Percentiles rank a stretch among this genome's conserved stretches.
These are phyloP conservation scores for Didymella arachidicola DNA, from an alignment of 2,329 filamentous ascomycete species.

Conservation along the genomic window DNA sequence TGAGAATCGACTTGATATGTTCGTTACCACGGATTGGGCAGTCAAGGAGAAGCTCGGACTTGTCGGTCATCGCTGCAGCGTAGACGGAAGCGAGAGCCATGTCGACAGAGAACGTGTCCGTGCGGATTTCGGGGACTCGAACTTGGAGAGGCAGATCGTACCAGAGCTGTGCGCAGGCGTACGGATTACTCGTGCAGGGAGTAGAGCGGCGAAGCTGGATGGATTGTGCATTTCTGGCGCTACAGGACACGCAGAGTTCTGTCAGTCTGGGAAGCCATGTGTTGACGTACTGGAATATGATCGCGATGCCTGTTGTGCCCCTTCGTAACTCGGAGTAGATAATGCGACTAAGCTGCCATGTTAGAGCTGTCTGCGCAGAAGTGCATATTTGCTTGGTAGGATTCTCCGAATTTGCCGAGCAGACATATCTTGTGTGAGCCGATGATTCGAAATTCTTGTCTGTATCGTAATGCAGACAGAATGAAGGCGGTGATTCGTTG, in stretches of 20 bases:
- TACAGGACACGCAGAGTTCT: constrained; percentile 39
- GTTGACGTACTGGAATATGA: constrained; percentile 26
- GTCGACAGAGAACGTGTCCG: constrained; percentile 42
- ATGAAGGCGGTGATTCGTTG: constrained; percentile 23
- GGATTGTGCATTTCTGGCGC: constrained; percentile 22
- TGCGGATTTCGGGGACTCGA: constrained; percentile 41
- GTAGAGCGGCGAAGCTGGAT: constrained; percentile 33
- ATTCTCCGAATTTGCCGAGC: constrained; percentile 15
- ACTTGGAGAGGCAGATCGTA: constrained; percentile 37
- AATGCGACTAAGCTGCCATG: constrained; percentile 38
- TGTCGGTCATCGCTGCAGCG: constrained; percentile 31
- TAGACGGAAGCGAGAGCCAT: constrained; percentile 40
- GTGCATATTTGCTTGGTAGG: constrained; percentile 34
- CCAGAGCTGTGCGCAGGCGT: constrained; percentile 35
- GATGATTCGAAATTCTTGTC: constrained; percentile 24
- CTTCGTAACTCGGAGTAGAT: constrained; percentile 27
- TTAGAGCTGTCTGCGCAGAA: constrained; percentile 26
- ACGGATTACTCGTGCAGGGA: constrained; percentile 26
- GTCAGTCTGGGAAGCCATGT: constrained; percentile 4
- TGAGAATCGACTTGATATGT: constrained; percentile 30
- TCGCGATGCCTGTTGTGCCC: constrained; percentile 18
- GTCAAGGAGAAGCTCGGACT: constrained; percentile 36
- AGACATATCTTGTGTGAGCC: constrained; percentile 34
- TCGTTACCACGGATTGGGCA: constrained; percentile 33
- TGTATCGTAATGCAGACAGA: constrained; percentile 43